Conservation (phyloP, 2,329 filamentous ascomycete species). For the Microcyclospora pomicola region DNA sequence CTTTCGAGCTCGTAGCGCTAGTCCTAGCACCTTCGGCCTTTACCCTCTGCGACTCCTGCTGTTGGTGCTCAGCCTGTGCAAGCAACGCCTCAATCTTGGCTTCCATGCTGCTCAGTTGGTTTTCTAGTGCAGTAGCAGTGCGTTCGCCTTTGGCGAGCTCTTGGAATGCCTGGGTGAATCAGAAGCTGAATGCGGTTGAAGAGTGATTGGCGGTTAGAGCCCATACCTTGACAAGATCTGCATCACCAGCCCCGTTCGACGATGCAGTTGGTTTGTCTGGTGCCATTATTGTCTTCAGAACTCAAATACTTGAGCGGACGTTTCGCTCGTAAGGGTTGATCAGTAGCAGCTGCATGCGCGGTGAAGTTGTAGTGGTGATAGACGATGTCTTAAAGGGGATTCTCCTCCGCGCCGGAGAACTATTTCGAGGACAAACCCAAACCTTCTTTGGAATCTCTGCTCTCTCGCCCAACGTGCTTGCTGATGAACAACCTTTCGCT, state of each 20-base stretch:
- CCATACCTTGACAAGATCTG: constrained; percentile 15
- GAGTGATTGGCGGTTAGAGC: neutral
- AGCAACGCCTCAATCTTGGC: constrained; percentile 41
- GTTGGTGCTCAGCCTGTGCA: constrained; percentile 32
- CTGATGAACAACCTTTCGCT: no score
- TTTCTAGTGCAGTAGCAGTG: constrained; percentile 41
- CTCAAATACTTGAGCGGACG: no score
- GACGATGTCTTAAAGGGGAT: no score
- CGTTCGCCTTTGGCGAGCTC: constrained; percentile 41
- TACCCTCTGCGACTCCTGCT: constrained; percentile 18
- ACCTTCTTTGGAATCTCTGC: no score
- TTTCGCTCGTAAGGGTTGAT: no score
- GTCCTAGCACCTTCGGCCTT: constrained; percentile 8
- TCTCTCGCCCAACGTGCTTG: no score
- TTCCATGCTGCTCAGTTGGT: constrained; percentile 40
- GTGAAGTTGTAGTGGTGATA: no score
- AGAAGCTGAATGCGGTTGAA: neutral
- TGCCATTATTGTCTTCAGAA: constrained; percentile 12
- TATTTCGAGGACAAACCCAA: no score
- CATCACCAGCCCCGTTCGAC: constrained; percentile 10
- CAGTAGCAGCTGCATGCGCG: no score
- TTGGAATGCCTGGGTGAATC: constrained; percentile 31
- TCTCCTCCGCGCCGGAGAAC: no score
- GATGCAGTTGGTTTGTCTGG: constrained; percentile 10
- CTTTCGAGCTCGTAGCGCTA: neutral